These are phyloP conservation scores for Rhododendron simsii DNA, from an alignment of 148 eudicot genomes.

Conservation along the genomic window DNA sequence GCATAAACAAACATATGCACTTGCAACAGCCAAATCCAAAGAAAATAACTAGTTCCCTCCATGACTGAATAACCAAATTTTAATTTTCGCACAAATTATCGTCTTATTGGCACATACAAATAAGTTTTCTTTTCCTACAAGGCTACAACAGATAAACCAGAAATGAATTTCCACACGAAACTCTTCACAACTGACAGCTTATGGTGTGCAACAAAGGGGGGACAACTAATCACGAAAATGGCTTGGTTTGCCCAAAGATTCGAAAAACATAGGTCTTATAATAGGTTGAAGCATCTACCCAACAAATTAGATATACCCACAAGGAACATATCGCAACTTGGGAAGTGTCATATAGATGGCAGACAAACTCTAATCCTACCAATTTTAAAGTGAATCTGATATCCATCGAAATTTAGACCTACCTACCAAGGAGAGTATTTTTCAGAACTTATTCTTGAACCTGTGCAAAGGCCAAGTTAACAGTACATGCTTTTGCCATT, in stretches of 20 bases:
- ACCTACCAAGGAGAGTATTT: not conserved
- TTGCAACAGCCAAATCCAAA: not conserved
- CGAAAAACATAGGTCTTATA: not conserved
- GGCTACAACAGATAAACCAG: not conserved
- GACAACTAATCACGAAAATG: not conserved
- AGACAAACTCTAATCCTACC: not conserved
- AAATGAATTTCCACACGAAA: not conserved
- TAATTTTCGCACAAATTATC: not conserved
- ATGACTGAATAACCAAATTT: not conserved
- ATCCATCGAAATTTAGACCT: not conserved
- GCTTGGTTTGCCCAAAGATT: not conserved
- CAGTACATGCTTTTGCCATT: not conserved
- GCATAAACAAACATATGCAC: not conserved
- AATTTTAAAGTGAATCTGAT: not conserved
- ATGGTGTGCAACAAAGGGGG: not conserved
- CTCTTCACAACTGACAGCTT: not conserved
- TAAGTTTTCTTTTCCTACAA: not conserved
- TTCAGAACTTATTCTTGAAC: not conserved
- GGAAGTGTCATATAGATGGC: not conserved
- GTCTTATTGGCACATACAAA: not conserved
- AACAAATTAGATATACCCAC: not conserved
- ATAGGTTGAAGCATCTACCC: not conserved
- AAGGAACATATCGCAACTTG: not conserved
- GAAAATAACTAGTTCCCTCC: not conserved
- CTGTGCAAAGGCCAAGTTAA: not conserved